Conservation (phyloP, 2,329 filamentous ascomycete genomes). For the Trichoderma sp. region DNA sequence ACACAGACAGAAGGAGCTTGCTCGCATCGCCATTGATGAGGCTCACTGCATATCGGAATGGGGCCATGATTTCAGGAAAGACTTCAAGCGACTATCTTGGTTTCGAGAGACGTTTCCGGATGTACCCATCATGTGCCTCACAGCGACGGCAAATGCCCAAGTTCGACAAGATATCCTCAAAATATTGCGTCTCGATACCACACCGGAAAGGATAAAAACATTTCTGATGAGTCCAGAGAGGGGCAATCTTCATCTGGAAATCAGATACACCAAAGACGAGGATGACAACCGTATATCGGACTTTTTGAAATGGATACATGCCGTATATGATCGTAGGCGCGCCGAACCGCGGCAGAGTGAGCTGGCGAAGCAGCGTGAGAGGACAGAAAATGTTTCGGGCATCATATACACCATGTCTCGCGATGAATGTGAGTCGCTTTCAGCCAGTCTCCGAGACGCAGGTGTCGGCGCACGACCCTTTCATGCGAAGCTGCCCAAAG, state of each 20-base stretch:
- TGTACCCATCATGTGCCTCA: conserved; percentile 89
- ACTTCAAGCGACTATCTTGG: conserved; percentile 85
- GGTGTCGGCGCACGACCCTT: conserved; percentile 74
- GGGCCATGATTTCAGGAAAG: conserved; percentile 95
- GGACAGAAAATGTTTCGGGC: conserved; percentile 66
- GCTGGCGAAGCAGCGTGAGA: conserved; percentile 53
- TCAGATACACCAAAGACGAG: conserved; percentile 78
- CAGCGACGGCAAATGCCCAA: conserved; percentile 81
- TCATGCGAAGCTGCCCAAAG: conserved; percentile 67
- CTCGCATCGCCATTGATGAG: conserved; percentile 86
- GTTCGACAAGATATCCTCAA: conserved; percentile 82
- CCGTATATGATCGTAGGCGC: conserved; percentile 70
- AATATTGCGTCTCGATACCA: conserved; percentile 67
- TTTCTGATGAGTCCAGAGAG: conserved; percentile 85
- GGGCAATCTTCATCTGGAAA: conserved; percentile 86
- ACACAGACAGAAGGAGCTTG: conserved; percentile 79
- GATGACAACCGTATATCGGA: conserved; percentile 71
- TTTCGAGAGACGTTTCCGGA: conserved; percentile 80
- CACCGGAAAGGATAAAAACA: conserved; percentile 60
- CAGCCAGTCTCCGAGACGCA: conserved; percentile 63
- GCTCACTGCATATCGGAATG: conserved; percentile 98
- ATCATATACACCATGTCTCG: conserved; percentile 80
- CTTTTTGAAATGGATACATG: conserved; percentile 74
- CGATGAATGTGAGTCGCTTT: conserved; percentile 72
- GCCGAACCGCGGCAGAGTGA: conserved; percentile 60